Percentiles rank a stretch among this genome's conserved stretches.
phyloP scores from a whole-genome alignment of 371 early-diverging fungal genomes.

The Mucor saturninus region DNA sequence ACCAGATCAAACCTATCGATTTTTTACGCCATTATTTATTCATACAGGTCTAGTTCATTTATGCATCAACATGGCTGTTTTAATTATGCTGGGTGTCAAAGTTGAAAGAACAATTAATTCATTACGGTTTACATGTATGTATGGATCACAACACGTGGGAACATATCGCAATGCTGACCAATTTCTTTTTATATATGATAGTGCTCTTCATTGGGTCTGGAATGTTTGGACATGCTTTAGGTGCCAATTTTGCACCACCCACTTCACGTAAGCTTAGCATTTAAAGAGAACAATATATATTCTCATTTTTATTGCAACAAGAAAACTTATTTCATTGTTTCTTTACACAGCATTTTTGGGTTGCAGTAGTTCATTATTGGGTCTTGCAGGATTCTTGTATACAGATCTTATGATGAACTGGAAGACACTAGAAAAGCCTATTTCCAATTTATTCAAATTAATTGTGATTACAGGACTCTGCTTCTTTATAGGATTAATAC shows the following conservation, averaged over 20 bases:
- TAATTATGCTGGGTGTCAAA: constrained; percentile 63
- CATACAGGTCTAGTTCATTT: constrained; percentile 85
- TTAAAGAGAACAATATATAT: not conserved
- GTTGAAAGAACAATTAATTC: constrained; percentile 75
- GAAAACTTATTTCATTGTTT: not conserved
- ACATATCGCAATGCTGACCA: constrained; percentile 29
- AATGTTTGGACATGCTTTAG: constrained; percentile 77
- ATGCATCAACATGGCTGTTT: constrained; percentile 70
- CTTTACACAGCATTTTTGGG: constrained; percentile 66
- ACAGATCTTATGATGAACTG: constrained; percentile 80
- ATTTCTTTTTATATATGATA: constrained; percentile 11
- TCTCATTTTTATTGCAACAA: not conserved
- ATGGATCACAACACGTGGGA: no score
- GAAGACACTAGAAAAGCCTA: constrained; percentile 62
- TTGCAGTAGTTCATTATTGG: constrained; percentile 78
- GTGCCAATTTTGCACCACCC: constrained; percentile 64
- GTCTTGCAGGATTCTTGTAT: constrained; percentile 68
- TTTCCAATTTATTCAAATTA: constrained; percentile 66
- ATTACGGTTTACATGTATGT: constrained; percentile 39
- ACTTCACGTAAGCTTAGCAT: constrained; percentile 51
- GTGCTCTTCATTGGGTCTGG: constrained; percentile 74
- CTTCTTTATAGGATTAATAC: constrained; percentile 31
- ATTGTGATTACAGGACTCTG: constrained; percentile 21
- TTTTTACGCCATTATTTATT: constrained; percentile 76
- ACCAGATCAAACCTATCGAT: constrained; percentile 77